Evolutionary conservation across 176 grass and related monocot genomes (phyloP), one percentile per base, ranked within the genome.

Genomic region (Musa beccarii): DNA sequence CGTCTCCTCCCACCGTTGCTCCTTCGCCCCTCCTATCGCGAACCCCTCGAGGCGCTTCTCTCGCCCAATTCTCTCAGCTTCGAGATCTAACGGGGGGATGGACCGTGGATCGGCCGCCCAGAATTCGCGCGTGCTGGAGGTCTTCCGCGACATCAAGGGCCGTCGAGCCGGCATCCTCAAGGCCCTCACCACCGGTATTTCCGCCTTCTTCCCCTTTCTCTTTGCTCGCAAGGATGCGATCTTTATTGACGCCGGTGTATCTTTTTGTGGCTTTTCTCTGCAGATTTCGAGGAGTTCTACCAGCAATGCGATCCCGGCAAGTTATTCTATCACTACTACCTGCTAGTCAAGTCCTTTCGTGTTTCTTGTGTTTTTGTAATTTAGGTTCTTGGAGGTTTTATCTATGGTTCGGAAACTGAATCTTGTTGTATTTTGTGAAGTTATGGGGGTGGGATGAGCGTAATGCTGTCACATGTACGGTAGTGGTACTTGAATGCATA

Each of bases 261-360:
- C 34, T 43, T 43, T 20, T 70, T 19, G 16, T 22, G 16, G 7
- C 17, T 70, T 34, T 10, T 51, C 17, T 6, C 17, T 50, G 28
- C 68, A 70, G 43, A 70, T 52, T 70, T 70, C 68, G 68, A 70
- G 68, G 34, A 51, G 19, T 70, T 70, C 19, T 52, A 20, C 49
- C 68, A 51, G 17, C 68, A 70, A 70, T 70, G 68, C 68, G 68
- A 70, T 70, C 68, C 68, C 43, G 68, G 68, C 51, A 51, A 52
- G 68, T 70, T 17, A 19, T 70, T 70, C 68, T 43, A 43, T 43
- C 68, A 52, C 43, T 9, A 11, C 20, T 11, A 19, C 59, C 17
- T 20, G 59, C 15, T 26, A 66, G 10, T 14, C 49, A 13, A 51
- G 43, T n/a, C 11, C 68, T 51, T 51, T 43, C 34, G 6, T 49